A percentile compares a stretch with the other conserved stretches of the same genome.
Evolutionary conservation across 805 yeast genomes (phyloP).

Genomic region (Starmerella apis): DNA sequence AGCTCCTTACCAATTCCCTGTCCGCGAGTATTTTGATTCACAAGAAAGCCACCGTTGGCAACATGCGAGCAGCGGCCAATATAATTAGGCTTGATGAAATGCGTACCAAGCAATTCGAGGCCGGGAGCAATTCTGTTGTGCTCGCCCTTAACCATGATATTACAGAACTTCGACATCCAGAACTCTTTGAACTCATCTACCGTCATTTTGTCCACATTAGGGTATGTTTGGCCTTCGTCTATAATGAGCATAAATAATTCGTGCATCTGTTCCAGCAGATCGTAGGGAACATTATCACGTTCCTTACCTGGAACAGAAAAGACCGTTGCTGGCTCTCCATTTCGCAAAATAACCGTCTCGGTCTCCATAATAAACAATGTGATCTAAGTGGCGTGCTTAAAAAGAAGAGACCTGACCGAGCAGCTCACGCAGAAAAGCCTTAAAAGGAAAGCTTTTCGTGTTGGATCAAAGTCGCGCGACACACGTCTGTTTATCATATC

Average conservation of each 20-base stretch:
- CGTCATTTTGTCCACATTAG: conserved; percentile 34
- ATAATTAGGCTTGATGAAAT: conserved; percentile 79
- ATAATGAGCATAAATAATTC: conserved; percentile 54
- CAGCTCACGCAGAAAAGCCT: no score
- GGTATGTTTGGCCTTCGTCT: conserved; percentile 67
- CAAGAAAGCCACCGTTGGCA: conserved; percentile 82
- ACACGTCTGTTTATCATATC: neutral
- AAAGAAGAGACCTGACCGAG: no score
- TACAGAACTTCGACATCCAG: conserved; percentile 61
- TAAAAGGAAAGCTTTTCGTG: no score
- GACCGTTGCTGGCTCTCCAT: conserved; percentile 44
- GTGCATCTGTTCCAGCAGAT: conserved; percentile 40
- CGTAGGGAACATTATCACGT: conserved; percentile 37
- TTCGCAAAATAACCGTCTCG: conserved; percentile 28
- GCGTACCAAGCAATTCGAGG: conserved; percentile 53
- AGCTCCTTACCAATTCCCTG: conserved; percentile 57
- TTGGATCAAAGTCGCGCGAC: no score
- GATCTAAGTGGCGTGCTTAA: no score
- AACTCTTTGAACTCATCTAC: conserved; percentile 47
- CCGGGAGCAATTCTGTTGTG: conserved; percentile 23
- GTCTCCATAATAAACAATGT: no score
- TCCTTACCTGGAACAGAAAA: conserved; percentile 46
- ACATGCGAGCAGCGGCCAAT: conserved; percentile 74
- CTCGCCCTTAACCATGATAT: conserved; percentile 46
- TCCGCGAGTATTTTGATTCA: conserved; percentile 50